Conservation (phyloP, 2,329 filamentous ascomycete genomes). For the Bipolaris zeicola region DNA sequence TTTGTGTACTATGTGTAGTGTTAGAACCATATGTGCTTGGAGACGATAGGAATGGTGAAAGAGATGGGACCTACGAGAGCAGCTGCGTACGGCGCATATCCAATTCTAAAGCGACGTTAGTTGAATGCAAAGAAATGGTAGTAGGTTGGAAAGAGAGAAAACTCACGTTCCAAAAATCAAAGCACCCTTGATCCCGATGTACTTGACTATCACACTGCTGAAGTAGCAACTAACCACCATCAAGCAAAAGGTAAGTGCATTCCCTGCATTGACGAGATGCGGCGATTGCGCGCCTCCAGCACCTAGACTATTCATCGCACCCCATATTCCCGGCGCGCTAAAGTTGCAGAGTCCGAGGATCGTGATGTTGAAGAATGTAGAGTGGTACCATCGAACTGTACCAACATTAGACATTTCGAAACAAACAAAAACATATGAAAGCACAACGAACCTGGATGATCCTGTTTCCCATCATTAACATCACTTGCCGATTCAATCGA, state of each 20-base stretch:
- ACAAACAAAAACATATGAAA: not conserved
- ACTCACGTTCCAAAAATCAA: slow-evolving; percentile 71
- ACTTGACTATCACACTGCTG: slow-evolving; percentile 66
- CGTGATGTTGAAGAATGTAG: slow-evolving; percentile 73
- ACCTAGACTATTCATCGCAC: slow-evolving; percentile 72
- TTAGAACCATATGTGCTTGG: not conserved
- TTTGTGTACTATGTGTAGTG: slow-evolving; percentile 62
- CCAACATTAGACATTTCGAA: not conserved
- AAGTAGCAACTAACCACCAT: slow-evolving; percentile 75
- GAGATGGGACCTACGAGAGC: slow-evolving; percentile 45
- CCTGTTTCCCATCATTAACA: slow-evolving; percentile 23
- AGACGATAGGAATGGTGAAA: no score
- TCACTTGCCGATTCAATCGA: slow-evolving; percentile 30
- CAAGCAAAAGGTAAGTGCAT: slow-evolving; percentile 72
- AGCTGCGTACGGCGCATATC: slow-evolving; percentile 73
- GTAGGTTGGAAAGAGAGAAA: not conserved
- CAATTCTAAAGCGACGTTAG: slow-evolving; percentile 52
- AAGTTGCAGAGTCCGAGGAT: slow-evolving; percentile 75
- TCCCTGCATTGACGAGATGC: slow-evolving; percentile 71
- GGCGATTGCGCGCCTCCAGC: slow-evolving; percentile 70
- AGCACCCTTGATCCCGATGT: slow-evolving; percentile 72
- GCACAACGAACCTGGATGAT: slow-evolving; percentile 31
- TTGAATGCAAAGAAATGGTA: not conserved
- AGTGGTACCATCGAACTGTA: slow-evolving; percentile 70
- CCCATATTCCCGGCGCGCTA: slow-evolving; percentile 73